Base-by-base conservation (phyloP, 176 grass and related monocot species). In the Bonia amplexicaulis region DNA sequence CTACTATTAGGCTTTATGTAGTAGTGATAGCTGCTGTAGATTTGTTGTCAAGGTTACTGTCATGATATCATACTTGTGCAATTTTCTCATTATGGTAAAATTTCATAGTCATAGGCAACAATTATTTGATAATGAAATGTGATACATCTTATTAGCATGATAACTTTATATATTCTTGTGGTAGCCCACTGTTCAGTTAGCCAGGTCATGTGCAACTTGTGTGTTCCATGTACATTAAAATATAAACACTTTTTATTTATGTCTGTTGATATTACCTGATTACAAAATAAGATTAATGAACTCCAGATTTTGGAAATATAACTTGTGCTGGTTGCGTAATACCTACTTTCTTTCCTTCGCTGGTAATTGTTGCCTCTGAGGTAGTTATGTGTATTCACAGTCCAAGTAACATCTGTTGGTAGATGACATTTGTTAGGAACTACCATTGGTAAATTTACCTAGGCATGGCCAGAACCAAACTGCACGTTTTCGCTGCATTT, bases 91-190 rank as follows among this genome's bases (percentile, higher is more conserved):
- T 33, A 74, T 25, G 53, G 23, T 66, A 74, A 75, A 87, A 53
- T 33, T 1, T 0, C 15, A n/a, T 73, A 74, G 9, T 85, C 13
- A 71, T 52, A 52, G 44, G 66, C 6, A 19, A 22, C 69, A 66
- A 58, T 22, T 58, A 68, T 71, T 10, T 41, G 45, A 76, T 12
- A 77, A 64, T 63, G 17, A 6, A 55, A 71, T 40, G 27, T 45
- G 10, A 45, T 23, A 73, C 8, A 37, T 13, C 46, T 44, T 88
- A 66, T 54, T 57, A 79, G 68, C 67, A 72, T 60, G 60, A 27
- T 84, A 64, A 10, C 48, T 78, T 78, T 73, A 49, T 73, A 29
- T 11, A 22, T 39, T 51, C 65, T 71, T 83, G 49, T 69, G 25
- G 35, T 69, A 63, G 5, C 61, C 16, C 25, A 62, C 35, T 66